These are phyloP conservation scores for Actinomucor elegans DNA, from an alignment of 371 early-diverging fungal species.

Conservation along the genomic window DNA sequence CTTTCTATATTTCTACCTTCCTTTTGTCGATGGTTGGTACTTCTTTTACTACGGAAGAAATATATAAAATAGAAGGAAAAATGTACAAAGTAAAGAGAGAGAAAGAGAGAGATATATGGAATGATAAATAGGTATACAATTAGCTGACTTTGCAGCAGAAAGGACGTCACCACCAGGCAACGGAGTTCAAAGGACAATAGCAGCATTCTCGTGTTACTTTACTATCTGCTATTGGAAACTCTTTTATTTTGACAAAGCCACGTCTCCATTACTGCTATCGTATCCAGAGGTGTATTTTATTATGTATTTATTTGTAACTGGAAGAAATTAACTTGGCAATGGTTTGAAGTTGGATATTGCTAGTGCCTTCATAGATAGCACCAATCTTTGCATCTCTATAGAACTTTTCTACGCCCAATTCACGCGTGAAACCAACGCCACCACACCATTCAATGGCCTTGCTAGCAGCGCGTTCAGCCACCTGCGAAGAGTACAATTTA, in stretches of 20 bases:
- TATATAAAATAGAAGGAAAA: too few relatives aligned
- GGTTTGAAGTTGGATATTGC: slow-evolving; percentile 96
- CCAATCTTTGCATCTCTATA: slow-evolving; percentile 98
- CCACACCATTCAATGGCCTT: slow-evolving; percentile 97
- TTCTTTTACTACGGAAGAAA: too few relatives aligned
- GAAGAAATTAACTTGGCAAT: slow-evolving; percentile 87
- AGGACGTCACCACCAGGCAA: too few relatives aligned
- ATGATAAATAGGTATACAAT: too few relatives aligned
- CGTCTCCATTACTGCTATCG: neutral
- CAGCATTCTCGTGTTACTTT: too few relatives aligned
- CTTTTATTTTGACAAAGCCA: neutral
- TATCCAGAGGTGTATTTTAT: neutral
- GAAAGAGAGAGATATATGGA: too few relatives aligned
- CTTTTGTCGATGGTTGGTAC: too few relatives aligned
- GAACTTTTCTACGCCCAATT: slow-evolving; percentile 84
- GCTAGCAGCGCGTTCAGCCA: slow-evolving; percentile 91
- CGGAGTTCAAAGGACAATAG: too few relatives aligned
- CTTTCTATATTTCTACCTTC: too few relatives aligned
- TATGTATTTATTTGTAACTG: slow-evolving; percentile 54
- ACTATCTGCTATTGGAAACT: too few relatives aligned
- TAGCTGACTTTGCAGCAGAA: too few relatives aligned
- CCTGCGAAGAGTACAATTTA: slow-evolving; percentile 92
- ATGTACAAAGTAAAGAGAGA: too few relatives aligned
- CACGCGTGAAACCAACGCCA: slow-evolving; percentile 93
- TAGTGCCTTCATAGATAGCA: slow-evolving; percentile 81